A percentile compares a stretch with the other conserved stretches of the same genome.
phyloP scores from a whole-genome alignment of 441 rosid genomes.

The Brassica hybrid region DNA sequence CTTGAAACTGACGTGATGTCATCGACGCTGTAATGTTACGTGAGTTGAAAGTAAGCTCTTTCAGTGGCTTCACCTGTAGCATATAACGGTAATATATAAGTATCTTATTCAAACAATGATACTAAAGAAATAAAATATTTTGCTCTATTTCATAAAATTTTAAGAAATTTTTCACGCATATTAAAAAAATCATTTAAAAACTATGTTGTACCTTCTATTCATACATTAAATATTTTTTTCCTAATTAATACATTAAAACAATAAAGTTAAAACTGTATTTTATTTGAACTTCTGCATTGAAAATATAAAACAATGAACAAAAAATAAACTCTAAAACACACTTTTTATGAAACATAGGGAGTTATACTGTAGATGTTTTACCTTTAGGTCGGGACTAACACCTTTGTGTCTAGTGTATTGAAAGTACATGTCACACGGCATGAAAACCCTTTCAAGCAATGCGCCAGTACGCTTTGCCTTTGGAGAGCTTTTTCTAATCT shows the following conservation, averaged over 20 bases:
- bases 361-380: slow-evolving; percentile 28
- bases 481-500: slow-evolving; percentile 81
- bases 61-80: slow-evolving; percentile 92
- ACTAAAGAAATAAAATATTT: background rate
- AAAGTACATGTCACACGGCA: slow-evolving; percentile 99
- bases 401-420: slow-evolving; percentile 96
- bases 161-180: no score
- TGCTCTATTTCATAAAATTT: no score
- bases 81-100: slow-evolving; percentile 35
- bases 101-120: slow-evolving; percentile 13
- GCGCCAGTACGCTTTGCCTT: slow-evolving; percentile 99
- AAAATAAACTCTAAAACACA: no score
- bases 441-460: slow-evolving; percentile 93
- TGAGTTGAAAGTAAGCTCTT: slow-evolving; percentile 93
- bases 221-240: no score
- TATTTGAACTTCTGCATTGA: no score
- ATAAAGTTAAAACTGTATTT: no score
- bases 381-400: slow-evolving; percentile 95
- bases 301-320: no score
- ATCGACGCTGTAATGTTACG: slow-evolving; percentile 87
- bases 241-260: no score
- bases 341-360: no score
- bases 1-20: slow-evolving; percentile 99
- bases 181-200: no score
- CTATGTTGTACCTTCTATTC: no score